These are phyloP conservation scores for Naegleria lovaniensis DNA, from an alignment of 208 protist genomes.

Conservation along the genomic window DNA sequence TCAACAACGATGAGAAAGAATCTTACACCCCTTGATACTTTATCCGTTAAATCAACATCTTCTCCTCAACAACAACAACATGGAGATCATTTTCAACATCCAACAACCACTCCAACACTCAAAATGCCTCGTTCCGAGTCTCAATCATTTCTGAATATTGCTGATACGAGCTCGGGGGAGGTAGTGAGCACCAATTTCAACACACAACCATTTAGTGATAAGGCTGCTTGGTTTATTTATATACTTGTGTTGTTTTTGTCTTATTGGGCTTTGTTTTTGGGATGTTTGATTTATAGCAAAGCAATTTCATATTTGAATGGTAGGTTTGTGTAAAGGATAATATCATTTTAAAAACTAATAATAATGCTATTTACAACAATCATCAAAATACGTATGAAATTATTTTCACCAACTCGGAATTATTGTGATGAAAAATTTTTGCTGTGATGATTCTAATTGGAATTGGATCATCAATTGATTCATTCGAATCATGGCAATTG, in stretches of 20 bases:
- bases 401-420: too few species aligned
- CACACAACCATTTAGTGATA: not conserved
- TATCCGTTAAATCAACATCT: not conserved
- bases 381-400: too few species aligned
- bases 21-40: not conserved
- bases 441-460: too few species aligned
- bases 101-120: not conserved
- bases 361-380: too few species aligned
- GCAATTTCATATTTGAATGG: not conserved
- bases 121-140: not conserved
- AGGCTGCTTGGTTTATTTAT: not conserved
- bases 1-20: not conserved
- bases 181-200: not conserved
- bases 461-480: too few species aligned
- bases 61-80: not conserved
- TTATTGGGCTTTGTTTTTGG: not conserved
- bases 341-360: too few species aligned
- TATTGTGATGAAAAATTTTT: too few species aligned
- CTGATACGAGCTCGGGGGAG: not conserved
- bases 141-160: not conserved
- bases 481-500: too few species aligned
- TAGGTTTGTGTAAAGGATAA: too few species aligned
- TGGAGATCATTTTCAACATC: not conserved
- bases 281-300: not conserved
- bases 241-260: not conserved